phyloP scores from a whole-genome alignment of 202 grass and related monocot genomes.

The Panicum virgatum region DNA sequence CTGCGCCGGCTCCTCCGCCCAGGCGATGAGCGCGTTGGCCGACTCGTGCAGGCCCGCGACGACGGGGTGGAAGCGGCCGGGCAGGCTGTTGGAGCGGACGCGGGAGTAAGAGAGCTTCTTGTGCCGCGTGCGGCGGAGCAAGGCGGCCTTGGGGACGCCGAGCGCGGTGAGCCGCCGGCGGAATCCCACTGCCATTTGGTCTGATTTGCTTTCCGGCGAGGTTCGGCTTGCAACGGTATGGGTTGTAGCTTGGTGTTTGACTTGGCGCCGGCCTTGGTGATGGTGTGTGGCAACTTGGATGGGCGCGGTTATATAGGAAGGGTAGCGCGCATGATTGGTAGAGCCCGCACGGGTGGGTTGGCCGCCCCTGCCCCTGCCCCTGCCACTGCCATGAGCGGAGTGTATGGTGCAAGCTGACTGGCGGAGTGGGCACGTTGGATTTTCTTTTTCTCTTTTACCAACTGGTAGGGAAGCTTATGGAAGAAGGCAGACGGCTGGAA shows the following conservation, averaged over 20 bases:
- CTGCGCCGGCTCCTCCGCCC: slow-evolving; percentile 28
- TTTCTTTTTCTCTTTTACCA: not conserved
- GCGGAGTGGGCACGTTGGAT: slow-evolving; percentile 27
- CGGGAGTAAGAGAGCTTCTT: slow-evolving; percentile 51
- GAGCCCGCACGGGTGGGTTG: slow-evolving; percentile 41
- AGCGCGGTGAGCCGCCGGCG: slow-evolving; percentile 28
- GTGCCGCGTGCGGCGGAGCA: slow-evolving; percentile 37
- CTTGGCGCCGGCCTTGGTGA: not conserved
- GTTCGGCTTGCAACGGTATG: not conserved
- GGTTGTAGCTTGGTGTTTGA: not conserved
- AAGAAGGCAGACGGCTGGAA: not conserved
- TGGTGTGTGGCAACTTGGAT: slow-evolving; percentile 28
- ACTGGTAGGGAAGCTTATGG: not conserved
- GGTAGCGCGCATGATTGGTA: not conserved
- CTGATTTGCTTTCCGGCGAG: not conserved
- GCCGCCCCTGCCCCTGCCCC: too few relatives aligned
- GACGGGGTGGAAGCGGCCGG: slow-evolving; percentile 58
- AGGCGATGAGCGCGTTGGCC: slow-evolving; percentile 26
- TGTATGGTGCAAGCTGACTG: slow-evolving; percentile 7
- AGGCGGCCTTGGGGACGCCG: slow-evolving; percentile 16
- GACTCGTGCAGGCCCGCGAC: slow-evolving; percentile 50
- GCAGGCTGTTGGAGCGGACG: slow-evolving; percentile 53
- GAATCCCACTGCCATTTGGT: slow-evolving; percentile 42
- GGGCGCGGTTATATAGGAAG: slow-evolving; percentile 35
- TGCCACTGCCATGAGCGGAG: not conserved